A percentile compares a stretch with the other conserved stretches of the same genome.
phyloP scores from a whole-genome alignment of 192 early-diverging fungal genomes.

The Rhizophagus sp. region DNA sequence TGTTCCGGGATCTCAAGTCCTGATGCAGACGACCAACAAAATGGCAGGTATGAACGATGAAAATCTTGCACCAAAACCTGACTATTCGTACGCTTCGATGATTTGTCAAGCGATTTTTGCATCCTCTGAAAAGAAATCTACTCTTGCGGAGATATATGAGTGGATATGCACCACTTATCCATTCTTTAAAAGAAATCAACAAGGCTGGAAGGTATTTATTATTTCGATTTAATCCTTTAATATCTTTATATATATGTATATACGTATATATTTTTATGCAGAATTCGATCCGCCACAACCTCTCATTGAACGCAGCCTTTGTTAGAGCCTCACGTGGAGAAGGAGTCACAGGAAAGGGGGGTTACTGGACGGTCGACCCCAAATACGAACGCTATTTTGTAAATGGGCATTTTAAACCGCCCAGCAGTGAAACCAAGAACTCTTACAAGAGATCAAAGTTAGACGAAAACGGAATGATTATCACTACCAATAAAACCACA shows the following conservation, averaged over 20 bases:
- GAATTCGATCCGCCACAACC: slow-evolving; percentile 88
- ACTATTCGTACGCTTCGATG: slow-evolving; percentile 1
- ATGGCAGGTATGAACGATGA: neutral
- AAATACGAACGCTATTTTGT: neutral
- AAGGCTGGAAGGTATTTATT: slow-evolving; percentile 9
- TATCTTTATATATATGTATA: neutral
- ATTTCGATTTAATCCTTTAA: neutral
- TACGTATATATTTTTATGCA: slow-evolving; percentile 28
- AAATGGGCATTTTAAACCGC: neutral
- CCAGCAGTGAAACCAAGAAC: neutral
- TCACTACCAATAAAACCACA: neutral
- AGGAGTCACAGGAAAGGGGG: slow-evolving; percentile 69
- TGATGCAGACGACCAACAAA: neutral
- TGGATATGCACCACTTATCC: neutral
- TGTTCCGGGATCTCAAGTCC: neutral
- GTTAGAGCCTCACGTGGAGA: slow-evolving; percentile 54
- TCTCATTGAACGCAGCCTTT: slow-evolving; percentile 82
- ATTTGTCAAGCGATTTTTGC: slow-evolving; percentile 3
- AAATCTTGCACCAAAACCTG: neutral
- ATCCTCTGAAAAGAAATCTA: neutral
- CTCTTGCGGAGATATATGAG: slow-evolving; percentile 2
- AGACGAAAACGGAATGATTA: neutral
- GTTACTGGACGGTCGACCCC: slow-evolving; percentile 66
- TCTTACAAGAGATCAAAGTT: neutral
- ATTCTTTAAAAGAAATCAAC: neutral